Evolutionary conservation across 768 basidiomycete genomes (phyloP).

Genomic region (Podaxis sp.): DNA sequence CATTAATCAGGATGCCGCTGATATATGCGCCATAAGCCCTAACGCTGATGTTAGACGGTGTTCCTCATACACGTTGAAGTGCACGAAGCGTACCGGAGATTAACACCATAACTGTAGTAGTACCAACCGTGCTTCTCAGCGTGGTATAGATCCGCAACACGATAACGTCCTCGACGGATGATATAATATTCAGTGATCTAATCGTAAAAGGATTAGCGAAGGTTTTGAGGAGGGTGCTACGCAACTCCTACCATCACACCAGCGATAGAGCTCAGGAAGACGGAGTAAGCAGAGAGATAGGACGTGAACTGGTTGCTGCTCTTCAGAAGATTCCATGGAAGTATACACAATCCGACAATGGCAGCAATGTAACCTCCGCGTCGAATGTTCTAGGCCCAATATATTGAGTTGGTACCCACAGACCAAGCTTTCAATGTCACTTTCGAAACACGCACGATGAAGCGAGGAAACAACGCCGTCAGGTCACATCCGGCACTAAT

Average conservation of each 20-base stretch:
- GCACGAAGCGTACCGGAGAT: slow-evolving; percentile 52
- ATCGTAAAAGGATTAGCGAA: slow-evolving; percentile 1
- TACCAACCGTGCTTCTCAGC: slow-evolving; percentile 63
- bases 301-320: slow-evolving; percentile 76
- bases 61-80: neutral
- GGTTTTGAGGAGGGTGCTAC: neutral
- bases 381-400: slow-evolving; percentile 62
- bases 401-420: neutral
- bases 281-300: slow-evolving; percentile 80
- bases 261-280: slow-evolving; percentile 78
- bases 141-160: slow-evolving; percentile 71
- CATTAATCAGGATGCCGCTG: slow-evolving; percentile 77
- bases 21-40: slow-evolving; percentile 70
- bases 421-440: slow-evolving; percentile 1
- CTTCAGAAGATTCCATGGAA: slow-evolving; percentile 77
- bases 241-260: slow-evolving; percentile 65
- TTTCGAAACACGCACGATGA: slow-evolving; percentile 48
- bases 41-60: slow-evolving; percentile 3
- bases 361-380: slow-evolving; percentile 85
- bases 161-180: slow-evolving; percentile 67
- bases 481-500: slow-evolving; percentile 83
- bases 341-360: slow-evolving; percentile 71
- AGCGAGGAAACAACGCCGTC: slow-evolving; percentile 75
- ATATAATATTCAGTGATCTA: slow-evolving; percentile 81
- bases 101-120: slow-evolving; percentile 72